phyloP scores from a whole-genome alignment of 2,329 filamentous ascomycete genomes.

The Aspergillus jensenii region DNA sequence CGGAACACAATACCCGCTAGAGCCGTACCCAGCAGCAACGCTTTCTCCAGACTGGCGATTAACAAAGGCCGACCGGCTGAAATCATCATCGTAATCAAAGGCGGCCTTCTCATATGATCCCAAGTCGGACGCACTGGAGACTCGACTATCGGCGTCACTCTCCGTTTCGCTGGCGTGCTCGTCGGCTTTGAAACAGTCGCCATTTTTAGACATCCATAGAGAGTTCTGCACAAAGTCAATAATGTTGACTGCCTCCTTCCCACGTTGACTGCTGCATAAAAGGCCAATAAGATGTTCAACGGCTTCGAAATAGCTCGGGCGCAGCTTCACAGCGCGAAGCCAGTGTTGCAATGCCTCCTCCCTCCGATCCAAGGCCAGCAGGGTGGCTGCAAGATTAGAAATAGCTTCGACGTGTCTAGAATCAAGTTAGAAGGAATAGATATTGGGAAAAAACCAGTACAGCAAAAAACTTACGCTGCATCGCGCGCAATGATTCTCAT shows the following conservation, averaged over 20 bases:
- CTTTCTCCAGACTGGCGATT: conserved; percentile 29
- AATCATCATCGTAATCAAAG: conserved; percentile 57
- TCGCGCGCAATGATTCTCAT: conserved; percentile 59
- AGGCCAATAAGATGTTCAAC: conserved; percentile 91
- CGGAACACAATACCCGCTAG: conserved; percentile 80
- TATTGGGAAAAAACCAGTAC: conserved; percentile 1
- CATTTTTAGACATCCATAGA: conserved; percentile 56
- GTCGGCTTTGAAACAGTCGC: conserved; percentile 48
- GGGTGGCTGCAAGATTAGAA: conserved; percentile 86
- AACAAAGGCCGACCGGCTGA: conserved; percentile 27
- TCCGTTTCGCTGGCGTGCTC: conserved; percentile 62
- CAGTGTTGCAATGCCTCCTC: conserved; percentile 84
- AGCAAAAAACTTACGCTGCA: conserved; percentile 45
- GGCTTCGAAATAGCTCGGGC: conserved; percentile 89
- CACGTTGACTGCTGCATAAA: conserved; percentile 76
- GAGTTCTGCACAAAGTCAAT: conserved; percentile 81
- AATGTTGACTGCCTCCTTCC: conserved; percentile 79
- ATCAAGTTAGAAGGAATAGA: conserved; percentile 17
- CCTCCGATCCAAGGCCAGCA: conserved; percentile 78
- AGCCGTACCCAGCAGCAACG: conserved; percentile 60
- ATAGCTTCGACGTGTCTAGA: conserved; percentile 83
- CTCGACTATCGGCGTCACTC: conserved; percentile 55
- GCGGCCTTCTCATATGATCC: conserved; percentile 56
- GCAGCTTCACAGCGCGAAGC: conserved; percentile 76
- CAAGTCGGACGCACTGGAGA: conserved; percentile 51